A percentile compares a stretch with the other conserved stretches of the same genome.
Evolutionary conservation across 495 filamentous ascomycete species (phyloP).

Genomic region (Daldinia loculata): DNA sequence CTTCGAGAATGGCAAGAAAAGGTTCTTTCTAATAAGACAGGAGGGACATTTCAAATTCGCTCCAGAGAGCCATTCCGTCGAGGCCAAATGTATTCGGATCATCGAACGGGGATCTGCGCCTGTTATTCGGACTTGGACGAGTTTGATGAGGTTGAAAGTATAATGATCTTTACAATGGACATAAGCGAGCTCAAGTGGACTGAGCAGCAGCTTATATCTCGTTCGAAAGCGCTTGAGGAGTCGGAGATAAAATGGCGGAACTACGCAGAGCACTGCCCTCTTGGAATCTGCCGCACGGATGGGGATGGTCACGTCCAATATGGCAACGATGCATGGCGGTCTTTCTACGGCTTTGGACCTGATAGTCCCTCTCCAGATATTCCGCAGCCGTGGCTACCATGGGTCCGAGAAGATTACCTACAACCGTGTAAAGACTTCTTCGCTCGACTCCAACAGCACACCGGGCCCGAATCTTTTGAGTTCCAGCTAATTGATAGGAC

Average conservation of each 20-base stretch:
- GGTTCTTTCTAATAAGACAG: slow-evolving; percentile 32
- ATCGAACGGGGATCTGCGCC: slow-evolving; percentile 41
- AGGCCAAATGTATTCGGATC: slow-evolving; percentile 33
- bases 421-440: slow-evolving; percentile 28
- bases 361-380: background rate
- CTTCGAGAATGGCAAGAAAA: slow-evolving; percentile 34
- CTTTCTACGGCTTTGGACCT: slow-evolving; percentile 38
- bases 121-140: slow-evolving; percentile 47
- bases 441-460: slow-evolving; percentile 8
- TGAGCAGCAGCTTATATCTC: slow-evolving; percentile 44
- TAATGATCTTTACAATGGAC: slow-evolving; percentile 49
- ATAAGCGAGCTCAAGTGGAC: slow-evolving; percentile 59
- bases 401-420: slow-evolving; percentile 29
- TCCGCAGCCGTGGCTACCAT: slow-evolving; percentile 33
- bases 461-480: slow-evolving; percentile 31
- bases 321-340: slow-evolving; percentile 71
- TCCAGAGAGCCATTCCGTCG: slow-evolving; percentile 35
- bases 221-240: slow-evolving; percentile 62
- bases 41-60: slow-evolving; percentile 41
- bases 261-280: slow-evolving; percentile 73
- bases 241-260: slow-evolving; percentile 71
- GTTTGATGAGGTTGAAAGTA: slow-evolving; percentile 34
- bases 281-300: slow-evolving; percentile 73
- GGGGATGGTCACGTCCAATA: slow-evolving; percentile 65
- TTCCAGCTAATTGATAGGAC: slow-evolving; percentile 33